These are phyloP conservation scores for Pleomassaria siparia DNA, from an alignment of 2,329 filamentous ascomycete species.

Conservation along the genomic window DNA sequence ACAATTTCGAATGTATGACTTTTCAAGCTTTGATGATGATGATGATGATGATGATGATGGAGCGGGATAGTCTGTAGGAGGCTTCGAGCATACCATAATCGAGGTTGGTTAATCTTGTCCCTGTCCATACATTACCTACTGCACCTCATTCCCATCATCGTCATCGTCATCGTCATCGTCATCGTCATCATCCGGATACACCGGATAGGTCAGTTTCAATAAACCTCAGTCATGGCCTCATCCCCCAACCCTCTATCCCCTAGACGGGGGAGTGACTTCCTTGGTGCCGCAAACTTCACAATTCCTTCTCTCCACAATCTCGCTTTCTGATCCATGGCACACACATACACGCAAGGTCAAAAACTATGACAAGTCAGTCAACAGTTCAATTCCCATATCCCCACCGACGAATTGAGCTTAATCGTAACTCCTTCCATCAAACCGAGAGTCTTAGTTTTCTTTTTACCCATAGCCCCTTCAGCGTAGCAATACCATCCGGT, in stretches of 20 bases:
- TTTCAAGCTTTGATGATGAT: no score
- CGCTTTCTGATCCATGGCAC: constrained; percentile 25
- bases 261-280: constrained; percentile 22
- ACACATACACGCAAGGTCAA: constrained; percentile 31
- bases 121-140: no score
- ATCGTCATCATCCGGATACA: constrained; percentile 19
- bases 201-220: constrained; percentile 41
- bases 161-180: no score
- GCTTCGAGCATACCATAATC: no score
- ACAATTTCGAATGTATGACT: no score
- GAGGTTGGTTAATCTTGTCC: no score
- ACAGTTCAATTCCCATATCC: neutral
- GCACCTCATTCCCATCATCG: no score
- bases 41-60: no score
- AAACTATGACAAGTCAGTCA: constrained; percentile 16
- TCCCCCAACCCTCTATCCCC: neutral
- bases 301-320: constrained; percentile 23
- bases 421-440: constrained; percentile 1
- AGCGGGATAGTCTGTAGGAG: no score
- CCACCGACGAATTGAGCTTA: constrained; percentile 1
- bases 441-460: neutral
- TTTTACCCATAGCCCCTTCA: constrained; percentile 26
- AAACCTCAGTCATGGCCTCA: constrained; percentile 10
- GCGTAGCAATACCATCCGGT: constrained; percentile 16
- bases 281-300: constrained; percentile 27